Conservation (phyloP, 257 asterid species). For the Lycium barbarum region DNA sequence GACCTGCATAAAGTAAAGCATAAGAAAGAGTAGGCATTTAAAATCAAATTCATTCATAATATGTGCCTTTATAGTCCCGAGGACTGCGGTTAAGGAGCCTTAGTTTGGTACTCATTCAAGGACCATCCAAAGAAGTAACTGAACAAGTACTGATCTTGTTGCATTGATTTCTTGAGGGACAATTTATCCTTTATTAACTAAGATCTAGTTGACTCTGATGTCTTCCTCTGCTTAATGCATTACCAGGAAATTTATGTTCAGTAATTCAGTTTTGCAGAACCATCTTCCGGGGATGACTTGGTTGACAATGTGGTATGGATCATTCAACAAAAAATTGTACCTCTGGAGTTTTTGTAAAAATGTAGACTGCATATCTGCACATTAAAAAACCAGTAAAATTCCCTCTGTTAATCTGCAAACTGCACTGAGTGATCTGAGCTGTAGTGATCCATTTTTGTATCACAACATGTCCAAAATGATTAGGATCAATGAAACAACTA, state of each 20-base stretch:
- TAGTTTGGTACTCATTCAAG: conserved; percentile 24
- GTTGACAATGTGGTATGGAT: conserved; percentile 38
- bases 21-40: neutral
- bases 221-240: neutral
- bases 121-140: neutral
- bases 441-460: too few species aligned
- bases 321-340: conserved; percentile 34
- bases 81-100: conserved; percentile 1
- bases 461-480: too few species aligned
- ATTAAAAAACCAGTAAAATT: too few species aligned
- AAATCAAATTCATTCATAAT: neutral
- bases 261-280: conserved; percentile 68
- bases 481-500: too few species aligned
- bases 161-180: neutral
- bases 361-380: too few species aligned
- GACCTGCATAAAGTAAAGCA: neutral
- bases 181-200: conserved; percentile 7
- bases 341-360: too few species aligned
- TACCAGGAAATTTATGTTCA: neutral
- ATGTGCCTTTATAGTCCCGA: neutral
- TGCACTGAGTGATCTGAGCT: too few species aligned
- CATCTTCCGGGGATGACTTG: conserved; percentile 68
- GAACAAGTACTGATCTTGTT: neutral
- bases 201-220: conserved; percentile 24
- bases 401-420: too few species aligned